Conservation (phyloP, 768 basidiomycete genomes). For the Suillus paluster region DNA sequence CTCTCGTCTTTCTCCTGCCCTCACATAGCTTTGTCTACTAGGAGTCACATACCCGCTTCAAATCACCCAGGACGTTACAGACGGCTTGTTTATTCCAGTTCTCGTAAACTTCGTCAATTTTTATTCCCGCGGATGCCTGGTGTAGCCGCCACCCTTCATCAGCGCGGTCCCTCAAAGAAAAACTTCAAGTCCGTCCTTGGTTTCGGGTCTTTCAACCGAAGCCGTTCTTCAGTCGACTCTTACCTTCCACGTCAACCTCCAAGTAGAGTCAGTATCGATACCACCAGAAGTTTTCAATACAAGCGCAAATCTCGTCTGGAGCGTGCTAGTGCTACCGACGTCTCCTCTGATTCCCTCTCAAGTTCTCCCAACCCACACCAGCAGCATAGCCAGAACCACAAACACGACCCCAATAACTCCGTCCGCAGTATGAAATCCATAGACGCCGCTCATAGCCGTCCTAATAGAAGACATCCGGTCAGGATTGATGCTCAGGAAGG, state of each 20-base stretch:
- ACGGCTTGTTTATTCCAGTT: background rate
- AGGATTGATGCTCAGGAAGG: constrained; percentile 79
- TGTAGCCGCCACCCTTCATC: constrained; percentile 40
- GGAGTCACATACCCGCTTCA: constrained; percentile 21
- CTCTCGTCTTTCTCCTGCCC: constrained; percentile 22
- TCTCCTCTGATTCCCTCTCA: constrained; percentile 37
- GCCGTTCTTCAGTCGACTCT: constrained; percentile 33
- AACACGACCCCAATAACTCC: constrained; percentile 22
- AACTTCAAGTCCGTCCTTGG: constrained; percentile 55
- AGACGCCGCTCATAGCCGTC: constrained; percentile 47
- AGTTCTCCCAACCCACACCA: constrained; percentile 35
- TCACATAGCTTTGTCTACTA: constrained; percentile 31
- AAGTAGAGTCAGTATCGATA: constrained; percentile 50
- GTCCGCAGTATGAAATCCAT: constrained; percentile 47
- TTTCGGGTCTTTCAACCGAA: constrained; percentile 42
- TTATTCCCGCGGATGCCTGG: constrained; percentile 47
- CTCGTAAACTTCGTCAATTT: constrained; percentile 7
- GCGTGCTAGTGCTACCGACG: constrained; percentile 43
- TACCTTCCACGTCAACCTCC: constrained; percentile 32
- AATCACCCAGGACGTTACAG: background rate
- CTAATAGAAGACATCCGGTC: constrained; percentile 52
- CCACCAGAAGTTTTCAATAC: constrained; percentile 40
- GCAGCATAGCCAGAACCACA: constrained; percentile 18
- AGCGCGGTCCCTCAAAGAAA: constrained; percentile 44
- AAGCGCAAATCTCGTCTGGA: constrained; percentile 41